Evolutionary conservation across 495 filamentous ascomycete genomes (phyloP), one percentile per base, ranked within the genome.

Genomic region (Aspergillus cavernicola): DNA sequence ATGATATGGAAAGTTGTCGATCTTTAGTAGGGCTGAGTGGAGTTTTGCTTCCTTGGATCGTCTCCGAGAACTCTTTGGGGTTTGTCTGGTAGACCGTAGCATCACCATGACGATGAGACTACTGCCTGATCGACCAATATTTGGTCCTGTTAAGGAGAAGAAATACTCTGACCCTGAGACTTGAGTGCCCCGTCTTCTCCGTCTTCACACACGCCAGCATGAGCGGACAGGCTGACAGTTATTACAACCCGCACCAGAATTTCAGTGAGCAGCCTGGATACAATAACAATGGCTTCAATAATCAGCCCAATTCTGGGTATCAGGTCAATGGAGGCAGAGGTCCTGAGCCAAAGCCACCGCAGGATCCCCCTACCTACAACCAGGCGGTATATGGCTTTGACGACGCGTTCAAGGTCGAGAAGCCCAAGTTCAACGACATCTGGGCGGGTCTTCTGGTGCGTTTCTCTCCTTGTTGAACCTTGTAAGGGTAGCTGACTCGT

Each of bases 391-490:
- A 62, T 29, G 62, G 52, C 12, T 97, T 92, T 59, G 84, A 92
- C 13, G 79, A 96, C 61, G 80, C 81, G 1, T 96, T 96, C 71
- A 83, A 82, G 66, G 62, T 96, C 32, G 80, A 89, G 50, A 83
- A 83, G 51, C 91, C 91, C 11, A 95, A 93, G 62, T 96, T 77
- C 66, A 87, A 96, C 60, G 92, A 96, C 61, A 47, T 90, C 6
- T 96, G 90, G 91, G 90, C 90, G 4, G 89, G 85, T 15, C 70
- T 95, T 41, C 69, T 96, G 60, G 82, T 87, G 66, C 12, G 75
- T 74, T 10, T 42, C 15, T n/a, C 24, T 6, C n/a, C n/a, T n/a
- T n/a, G n/a, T n/a, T n/a, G n/a, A n/a, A n/a, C n/a, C n/a, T n/a
- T n/a, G n/a, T n/a, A n/a, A n/a, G n/a, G n/a, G n/a, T n/a, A n/a